Base-by-base conservation (phyloP, 2,329 filamentous ascomycete species). In the Camptophora hylomeconis region DNA sequence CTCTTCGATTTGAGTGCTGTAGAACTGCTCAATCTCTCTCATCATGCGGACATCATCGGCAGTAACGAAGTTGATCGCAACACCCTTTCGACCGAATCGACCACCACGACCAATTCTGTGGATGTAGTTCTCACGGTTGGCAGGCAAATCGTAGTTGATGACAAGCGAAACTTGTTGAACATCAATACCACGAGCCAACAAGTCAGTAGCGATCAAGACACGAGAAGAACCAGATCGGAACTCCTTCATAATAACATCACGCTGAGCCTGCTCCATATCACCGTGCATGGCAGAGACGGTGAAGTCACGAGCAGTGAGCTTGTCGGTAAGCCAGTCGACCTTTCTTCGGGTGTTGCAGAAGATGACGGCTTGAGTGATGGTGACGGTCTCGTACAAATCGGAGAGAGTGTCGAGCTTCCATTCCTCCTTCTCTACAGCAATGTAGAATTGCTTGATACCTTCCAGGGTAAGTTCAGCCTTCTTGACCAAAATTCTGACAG, bases 301-400 rank as follows among this genome's bases (percentile, higher is more conserved):
- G 72, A 98, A 98, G 67, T 98, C 87, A 69, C 84, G 83, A 51
- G 81, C 80, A 51, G 83, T 92, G 58, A 98, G 84, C 77, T 95
- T 95, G 67, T 95, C 87, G 47, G 89, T 95, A 50, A 98, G 80
- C 89, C 89, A 98, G 70, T 98, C 89, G 53, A 98, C 89, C 86
- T 98, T 98, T 73, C 87, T 80, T 61, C 89, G 81, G 57, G 89
- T 98, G 78, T 98, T 98, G 77, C 89, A 98, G 81, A 98, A 98
- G 67, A 98, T 98, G 63, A 98, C 89, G 36, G 89, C 89, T 65
- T 98, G 89, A 49, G 89, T 98, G 54, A 95, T 98, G 58, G 89
- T 98, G 56, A 98, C 80, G 32, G 89, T 98, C 69, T 98, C 89
- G 71, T 98, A 98, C 48, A 98, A 66, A 65, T 98, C 89, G 51